phyloP scores from a whole-genome alignment of 2,329 filamentous ascomycete genomes.

The Fusarium lyarnte region DNA sequence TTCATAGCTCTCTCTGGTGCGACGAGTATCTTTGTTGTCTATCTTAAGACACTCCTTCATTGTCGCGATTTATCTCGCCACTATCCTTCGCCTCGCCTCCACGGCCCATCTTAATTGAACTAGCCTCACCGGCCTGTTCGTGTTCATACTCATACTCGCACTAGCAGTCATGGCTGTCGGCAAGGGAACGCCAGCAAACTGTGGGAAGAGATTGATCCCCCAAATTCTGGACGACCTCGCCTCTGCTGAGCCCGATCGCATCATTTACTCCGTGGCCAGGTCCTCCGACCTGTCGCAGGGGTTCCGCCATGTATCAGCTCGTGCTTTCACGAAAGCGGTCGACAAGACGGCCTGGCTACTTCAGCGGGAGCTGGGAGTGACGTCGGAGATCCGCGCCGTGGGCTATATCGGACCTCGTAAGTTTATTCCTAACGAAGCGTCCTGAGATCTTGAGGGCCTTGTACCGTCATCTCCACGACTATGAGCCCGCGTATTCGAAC shows the following conservation, averaged over 20 bases:
- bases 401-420: constrained; percentile 49
- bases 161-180: background rate
- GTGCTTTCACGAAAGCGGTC: constrained; percentile 39
- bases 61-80: background rate
- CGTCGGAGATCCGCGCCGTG: constrained; percentile 33
- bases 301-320: constrained; percentile 40
- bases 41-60: background rate
- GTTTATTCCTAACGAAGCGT: background rate
- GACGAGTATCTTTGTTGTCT: background rate
- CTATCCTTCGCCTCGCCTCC: background rate
- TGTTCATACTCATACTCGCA: background rate
- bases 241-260: constrained; percentile 30
- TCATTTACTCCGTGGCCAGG: constrained; percentile 39
- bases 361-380: background rate
- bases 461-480: too few relatives aligned
- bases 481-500: background rate
- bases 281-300: constrained; percentile 13
- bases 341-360: constrained; percentile 48
- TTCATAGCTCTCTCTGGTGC: too few relatives aligned
- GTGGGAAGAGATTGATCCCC: background rate
- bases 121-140: accelerated
- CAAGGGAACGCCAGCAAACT: background rate
- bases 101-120: background rate
- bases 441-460: accelerated
- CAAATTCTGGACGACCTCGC: background rate